Percentiles rank a stretch among this genome's conserved stretches.
Evolutionary conservation across 345 rosid species (phyloP).

Genomic region (Populus nigra): DNA sequence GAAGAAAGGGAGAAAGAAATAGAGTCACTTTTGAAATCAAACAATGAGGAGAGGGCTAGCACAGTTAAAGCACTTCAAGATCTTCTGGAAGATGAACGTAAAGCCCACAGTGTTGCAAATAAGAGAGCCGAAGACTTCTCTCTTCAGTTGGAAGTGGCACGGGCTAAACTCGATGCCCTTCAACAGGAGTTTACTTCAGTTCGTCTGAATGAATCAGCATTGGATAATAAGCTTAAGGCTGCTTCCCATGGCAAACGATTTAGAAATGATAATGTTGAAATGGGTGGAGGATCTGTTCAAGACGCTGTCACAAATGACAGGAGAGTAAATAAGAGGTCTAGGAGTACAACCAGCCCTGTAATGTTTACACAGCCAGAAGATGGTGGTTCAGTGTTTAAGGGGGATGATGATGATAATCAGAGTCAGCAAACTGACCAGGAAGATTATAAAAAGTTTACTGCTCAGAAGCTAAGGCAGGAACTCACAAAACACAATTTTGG

Average conservation of each 20-base stretch:
- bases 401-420: conserved; percentile 58
- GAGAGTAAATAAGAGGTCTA: conserved; percentile 61
- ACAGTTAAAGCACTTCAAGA: conserved; percentile 76
- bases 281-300: conserved; percentile 62
- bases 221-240: conserved; percentile 76
- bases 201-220: conserved; percentile 78
- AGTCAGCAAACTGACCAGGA: conserved; percentile 57
- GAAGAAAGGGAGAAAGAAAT: conserved; percentile 94
- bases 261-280: conserved; percentile 59
- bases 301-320: conserved; percentile 49
- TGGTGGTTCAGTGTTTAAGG: conserved; percentile 60
- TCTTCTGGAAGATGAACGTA: conserved; percentile 80
- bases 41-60: conserved; percentile 75
- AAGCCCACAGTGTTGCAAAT: conserved; percentile 67
- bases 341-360: conserved; percentile 60
- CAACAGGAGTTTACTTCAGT: conserved; percentile 82
- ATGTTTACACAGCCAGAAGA: conserved; percentile 51
- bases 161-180: conserved; percentile 70
- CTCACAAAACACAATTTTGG: conserved; percentile 81
- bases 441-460: conserved; percentile 71
- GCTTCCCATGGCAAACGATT: conserved; percentile 66
- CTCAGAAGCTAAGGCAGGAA: conserved; percentile 82
- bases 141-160: conserved; percentile 74
- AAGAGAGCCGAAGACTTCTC: conserved; percentile 83
- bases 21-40: conserved; percentile 63